Conservation (phyloP, 768 basidiomycete species). For the Polyporus arcularius region DNA sequence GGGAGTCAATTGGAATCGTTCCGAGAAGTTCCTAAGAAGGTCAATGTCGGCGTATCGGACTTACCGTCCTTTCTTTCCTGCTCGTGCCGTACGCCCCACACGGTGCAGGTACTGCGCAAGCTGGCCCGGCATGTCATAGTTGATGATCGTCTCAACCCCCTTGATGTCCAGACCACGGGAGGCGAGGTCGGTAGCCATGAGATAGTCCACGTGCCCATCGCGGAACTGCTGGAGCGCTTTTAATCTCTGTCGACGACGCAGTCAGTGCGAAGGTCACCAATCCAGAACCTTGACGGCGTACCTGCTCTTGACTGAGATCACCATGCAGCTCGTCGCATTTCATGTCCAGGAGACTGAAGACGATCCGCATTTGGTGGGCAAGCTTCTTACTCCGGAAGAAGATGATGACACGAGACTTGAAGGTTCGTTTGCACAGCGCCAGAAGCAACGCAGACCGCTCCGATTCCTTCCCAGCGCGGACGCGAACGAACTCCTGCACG, state of each 20-base stretch:
- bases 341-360: slow-evolving; percentile 88
- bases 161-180: slow-evolving; percentile 97
- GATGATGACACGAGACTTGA: slow-evolving; percentile 81
- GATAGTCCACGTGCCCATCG: slow-evolving; percentile 83
- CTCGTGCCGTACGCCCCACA: slow-evolving; percentile 95
- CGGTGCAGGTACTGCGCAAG: slow-evolving; percentile 94
- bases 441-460: slow-evolving; percentile 78
- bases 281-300: slow-evolving; percentile 35
- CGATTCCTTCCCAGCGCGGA: slow-evolving; percentile 75
- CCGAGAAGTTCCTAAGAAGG: neutral
- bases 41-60: slow-evolving; percentile 28
- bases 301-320: slow-evolving; percentile 95
- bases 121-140: slow-evolving; percentile 97
- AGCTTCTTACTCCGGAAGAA: slow-evolving; percentile 97
- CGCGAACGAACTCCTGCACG: slow-evolving; percentile 93
- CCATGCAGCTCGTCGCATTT: slow-evolving; percentile 94
- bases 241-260: slow-evolving; percentile 60
- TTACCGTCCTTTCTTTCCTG: slow-evolving; percentile 88
- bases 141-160: slow-evolving; percentile 96
- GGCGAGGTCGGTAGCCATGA: slow-evolving; percentile 96
- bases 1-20: neutral
- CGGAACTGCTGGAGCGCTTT: slow-evolving; percentile 85
- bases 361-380: slow-evolving; percentile 94
- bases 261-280: neutral
- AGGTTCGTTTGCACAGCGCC: slow-evolving; percentile 85